Evolutionary conservation across 2,329 filamentous ascomycete species (phyloP).

Genomic region (Penicillium sp.): DNA sequence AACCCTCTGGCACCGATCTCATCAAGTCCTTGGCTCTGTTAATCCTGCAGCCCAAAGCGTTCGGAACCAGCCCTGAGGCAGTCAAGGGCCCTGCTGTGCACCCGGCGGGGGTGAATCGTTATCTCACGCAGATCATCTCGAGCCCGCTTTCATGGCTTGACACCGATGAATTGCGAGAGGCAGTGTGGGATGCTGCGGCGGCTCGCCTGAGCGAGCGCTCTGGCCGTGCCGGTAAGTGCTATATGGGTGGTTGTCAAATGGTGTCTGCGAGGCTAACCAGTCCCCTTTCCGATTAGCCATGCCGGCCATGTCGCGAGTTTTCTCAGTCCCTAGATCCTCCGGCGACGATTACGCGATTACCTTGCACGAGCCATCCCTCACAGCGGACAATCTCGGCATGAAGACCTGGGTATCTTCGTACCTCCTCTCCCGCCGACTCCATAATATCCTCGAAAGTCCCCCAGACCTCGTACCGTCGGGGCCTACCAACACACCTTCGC

Average conservation of each 20-base stretch:
- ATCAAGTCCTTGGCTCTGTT: conserved; percentile 67
- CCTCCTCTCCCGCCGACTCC: conserved; percentile 73
- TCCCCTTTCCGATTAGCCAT: conserved; percentile 48
- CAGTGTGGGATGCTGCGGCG: conserved; percentile 73
- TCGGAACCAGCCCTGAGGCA: conserved; percentile 31
- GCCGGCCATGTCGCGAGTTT: conserved; percentile 62
- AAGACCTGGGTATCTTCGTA: conserved; percentile 97
- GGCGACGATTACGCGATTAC: conserved; percentile 61
- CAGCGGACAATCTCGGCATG: conserved; percentile 81
- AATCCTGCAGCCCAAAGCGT: conserved; percentile 61
- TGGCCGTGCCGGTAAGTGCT: conserved; percentile 64
- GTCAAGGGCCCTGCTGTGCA: conserved; percentile 35
- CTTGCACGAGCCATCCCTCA: conserved; percentile 83
- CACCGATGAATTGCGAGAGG: conserved; percentile 44
- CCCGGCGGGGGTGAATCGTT: conserved; percentile 44
- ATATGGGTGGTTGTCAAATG: not conserved
- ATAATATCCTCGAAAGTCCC: conserved; percentile 40
- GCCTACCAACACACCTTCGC: conserved; percentile 19
- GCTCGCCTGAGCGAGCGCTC: conserved; percentile 80
- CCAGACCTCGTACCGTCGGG: conserved; percentile 32
- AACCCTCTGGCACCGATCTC: conserved; percentile 66
- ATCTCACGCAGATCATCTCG: conserved; percentile 50
- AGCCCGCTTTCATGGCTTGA: conserved; percentile 48
- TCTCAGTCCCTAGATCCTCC: conserved; percentile 54
- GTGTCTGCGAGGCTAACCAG: conserved; percentile 13